Percentiles rank a stretch among this genome's conserved stretches.
These are phyloP conservation scores for Tribonema minus DNA, from an alignment of 108 stramenopile genomes.

Conservation along the genomic window DNA sequence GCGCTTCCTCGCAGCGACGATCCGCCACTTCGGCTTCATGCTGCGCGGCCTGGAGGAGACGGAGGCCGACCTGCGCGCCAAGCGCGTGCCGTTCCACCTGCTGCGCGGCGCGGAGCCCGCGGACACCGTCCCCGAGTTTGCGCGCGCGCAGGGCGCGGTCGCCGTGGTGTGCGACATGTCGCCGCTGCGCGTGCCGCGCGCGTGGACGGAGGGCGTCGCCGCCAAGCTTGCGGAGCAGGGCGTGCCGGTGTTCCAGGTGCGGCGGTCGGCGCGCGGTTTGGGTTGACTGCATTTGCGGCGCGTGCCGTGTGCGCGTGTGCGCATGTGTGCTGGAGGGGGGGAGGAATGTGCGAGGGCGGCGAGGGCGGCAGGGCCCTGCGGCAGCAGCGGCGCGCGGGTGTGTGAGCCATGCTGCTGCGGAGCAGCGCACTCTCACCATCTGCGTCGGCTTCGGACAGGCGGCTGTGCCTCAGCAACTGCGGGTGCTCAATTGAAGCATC, in stretches of 20 bases:
- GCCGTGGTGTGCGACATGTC: constrained; percentile 80
- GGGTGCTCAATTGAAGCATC: too few relatives aligned
- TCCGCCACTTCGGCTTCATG: constrained; percentile 78
- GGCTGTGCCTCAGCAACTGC: too few relatives aligned
- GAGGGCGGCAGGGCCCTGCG: too few relatives aligned
- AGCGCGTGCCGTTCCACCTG: constrained; percentile 75
- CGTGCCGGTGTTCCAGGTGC: constrained; percentile 65
- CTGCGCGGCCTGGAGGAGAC: constrained; percentile 69
- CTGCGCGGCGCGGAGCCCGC: constrained; percentile 55
- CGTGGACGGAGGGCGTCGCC: constrained; percentile 66
- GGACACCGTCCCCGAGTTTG: constrained; percentile 53
- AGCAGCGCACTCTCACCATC: too few relatives aligned
- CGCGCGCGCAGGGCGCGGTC: constrained; percentile 47
- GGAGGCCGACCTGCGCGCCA: constrained; percentile 60
- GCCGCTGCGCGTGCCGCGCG: constrained; percentile 69
- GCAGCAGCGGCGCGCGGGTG: too few relatives aligned
- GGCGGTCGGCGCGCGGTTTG: too few relatives aligned
- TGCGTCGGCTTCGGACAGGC: too few relatives aligned
- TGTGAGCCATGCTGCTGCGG: too few relatives aligned
- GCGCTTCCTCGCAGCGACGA: constrained; percentile 44
- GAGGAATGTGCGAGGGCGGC: too few relatives aligned
- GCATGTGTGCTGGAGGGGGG: too few relatives aligned
- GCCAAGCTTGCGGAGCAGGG: constrained; percentile 35
- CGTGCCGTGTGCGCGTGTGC: too few relatives aligned
- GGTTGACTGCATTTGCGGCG: too few relatives aligned